Conservation (phyloP, 306 rosid species). For the Cicer cuneatum region DNA sequence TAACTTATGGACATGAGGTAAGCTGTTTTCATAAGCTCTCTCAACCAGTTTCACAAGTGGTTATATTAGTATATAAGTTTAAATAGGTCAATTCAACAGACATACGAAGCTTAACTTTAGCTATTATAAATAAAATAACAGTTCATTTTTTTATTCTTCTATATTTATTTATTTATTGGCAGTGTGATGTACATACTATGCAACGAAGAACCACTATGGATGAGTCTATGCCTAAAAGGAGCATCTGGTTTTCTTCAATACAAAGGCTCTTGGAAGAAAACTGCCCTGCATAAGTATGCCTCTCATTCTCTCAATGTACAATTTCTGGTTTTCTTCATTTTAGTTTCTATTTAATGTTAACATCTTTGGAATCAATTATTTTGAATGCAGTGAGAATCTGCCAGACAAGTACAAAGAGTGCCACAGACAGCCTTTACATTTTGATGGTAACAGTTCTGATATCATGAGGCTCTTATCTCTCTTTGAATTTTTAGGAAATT, state of each 20-base stretch:
- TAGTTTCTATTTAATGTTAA: constrained; percentile 25
- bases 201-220: constrained; percentile 94
- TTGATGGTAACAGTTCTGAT: constrained; percentile 71
- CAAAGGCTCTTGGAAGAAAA: constrained; percentile 92
- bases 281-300: constrained; percentile 71
- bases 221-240: constrained; percentile 72
- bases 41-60: too few species aligned
- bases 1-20: too few species aligned
- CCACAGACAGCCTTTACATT: constrained; percentile 51
- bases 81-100: too few species aligned
- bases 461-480: constrained; percentile 9
- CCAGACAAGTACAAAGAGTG: constrained; percentile 50
- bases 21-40: too few species aligned
- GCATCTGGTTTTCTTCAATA: constrained; percentile 72
- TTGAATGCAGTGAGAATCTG: constrained; percentile 66
- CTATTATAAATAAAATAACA: background rate
- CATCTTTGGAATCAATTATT: constrained; percentile 34
- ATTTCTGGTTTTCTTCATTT: constrained; percentile 20
- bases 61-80: too few species aligned
- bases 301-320: constrained; percentile 6
- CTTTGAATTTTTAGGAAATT: background rate
- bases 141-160: background rate
- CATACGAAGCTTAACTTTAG: background rate
- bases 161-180: constrained; percentile 27
- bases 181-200: constrained; percentile 90